These are phyloP conservation scores for Davidsoniella neocaledoniae DNA, from an alignment of 2,329 filamentous ascomycete species.

Conservation along the genomic window DNA sequence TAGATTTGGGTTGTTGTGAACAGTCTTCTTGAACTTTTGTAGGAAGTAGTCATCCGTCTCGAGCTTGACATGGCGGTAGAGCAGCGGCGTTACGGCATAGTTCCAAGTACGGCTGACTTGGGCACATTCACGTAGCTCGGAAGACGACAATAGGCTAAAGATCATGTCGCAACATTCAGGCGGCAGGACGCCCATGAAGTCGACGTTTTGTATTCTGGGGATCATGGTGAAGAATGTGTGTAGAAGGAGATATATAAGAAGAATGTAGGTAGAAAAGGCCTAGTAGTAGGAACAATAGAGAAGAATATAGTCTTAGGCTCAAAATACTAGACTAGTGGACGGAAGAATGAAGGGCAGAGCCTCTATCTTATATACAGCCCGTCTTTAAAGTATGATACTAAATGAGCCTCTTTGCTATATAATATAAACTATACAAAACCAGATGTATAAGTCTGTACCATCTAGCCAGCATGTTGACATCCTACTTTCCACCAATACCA, in stretches of 20 bases:
- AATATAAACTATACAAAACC: no score
- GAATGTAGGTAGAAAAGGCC: neutral
- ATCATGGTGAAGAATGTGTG: conserved; percentile 1
- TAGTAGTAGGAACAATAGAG: neutral
- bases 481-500: no score
- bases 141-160: conserved; percentile 2
- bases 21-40: conserved; percentile 9
- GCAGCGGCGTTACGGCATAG: conserved; percentile 1
- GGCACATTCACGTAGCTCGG: neutral
- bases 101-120: conserved; percentile 2
- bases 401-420: no score
- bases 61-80: conserved; percentile 8
- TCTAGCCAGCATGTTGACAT: no score
- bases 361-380: no score
- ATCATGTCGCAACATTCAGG: conserved; percentile 8
- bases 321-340: no score
- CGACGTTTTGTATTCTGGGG: conserved; percentile 3
- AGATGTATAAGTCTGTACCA: no score
- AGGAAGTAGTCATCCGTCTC: conserved; percentile 10
- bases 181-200: conserved; percentile 4
- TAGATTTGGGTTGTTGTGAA: conserved; percentile 6
- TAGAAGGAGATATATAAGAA: neutral
- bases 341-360: no score
- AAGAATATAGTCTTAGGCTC: neutral
- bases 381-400: no score